Evolutionary conservation across 768 basidiomycete species (phyloP), one percentile per base, ranked within the genome.

Genomic region (Ephemerocybe angulata): DNA sequence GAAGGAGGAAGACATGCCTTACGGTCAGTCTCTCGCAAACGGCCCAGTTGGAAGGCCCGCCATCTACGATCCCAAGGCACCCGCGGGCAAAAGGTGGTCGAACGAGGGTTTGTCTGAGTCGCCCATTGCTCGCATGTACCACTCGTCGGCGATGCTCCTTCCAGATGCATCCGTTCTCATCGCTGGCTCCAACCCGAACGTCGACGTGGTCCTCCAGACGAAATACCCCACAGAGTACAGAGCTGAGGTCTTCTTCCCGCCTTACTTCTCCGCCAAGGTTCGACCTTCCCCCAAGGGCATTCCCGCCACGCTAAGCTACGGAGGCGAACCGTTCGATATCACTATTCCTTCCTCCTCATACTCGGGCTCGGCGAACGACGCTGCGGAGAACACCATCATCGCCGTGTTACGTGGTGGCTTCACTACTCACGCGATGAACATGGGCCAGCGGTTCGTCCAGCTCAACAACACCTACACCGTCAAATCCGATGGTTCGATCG

Each of bases 101-200:
- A 85, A 77, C 35, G 75, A 77, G 0, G 86, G 87, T 19, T 68
- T 94, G 6, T 64, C 66, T 4, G 75, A 81, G 0, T 85, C 88
- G 0, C 76, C 60, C 12, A 86, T 94, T 56, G 77, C 93, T 43
- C 79, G 94, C 51, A 70, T 98, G 64, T 98, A 98, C 71, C 96
- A 98, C 72, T 96, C 93, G 0, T 82, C 84, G 0, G 94, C 93
- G 10, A 80, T 95, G n/a, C 81, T 98, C 24, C 82, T 98, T 15
- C 87, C 93, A 7, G 93, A 90, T 56, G 90, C 83, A 1, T 90
- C 89, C 2, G 86, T 98, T 35, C 69, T 97, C 47, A 81, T 96
- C 60, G 92, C 91, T 28, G 96, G 96, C 7, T 93, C 91, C 30
- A 98, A 98, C 72, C 94, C 95, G 1, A 95, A 95, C 64, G 76